A percentile compares a stretch with the other conserved stretches of the same genome.
phyloP scores from a whole-genome alignment of 2,329 filamentous ascomycete species.

The Ascomycota sp. region DNA sequence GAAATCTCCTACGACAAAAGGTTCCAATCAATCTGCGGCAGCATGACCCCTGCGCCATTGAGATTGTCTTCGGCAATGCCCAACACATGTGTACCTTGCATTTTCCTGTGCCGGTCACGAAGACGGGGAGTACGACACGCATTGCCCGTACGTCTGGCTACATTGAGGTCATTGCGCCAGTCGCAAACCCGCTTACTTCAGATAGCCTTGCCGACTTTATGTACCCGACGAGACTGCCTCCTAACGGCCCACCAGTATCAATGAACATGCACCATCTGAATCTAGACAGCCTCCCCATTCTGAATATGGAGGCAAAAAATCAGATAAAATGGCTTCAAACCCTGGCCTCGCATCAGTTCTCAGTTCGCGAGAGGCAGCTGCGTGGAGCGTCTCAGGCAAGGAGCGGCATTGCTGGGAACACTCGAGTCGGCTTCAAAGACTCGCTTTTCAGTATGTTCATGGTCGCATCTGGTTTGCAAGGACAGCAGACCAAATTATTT shows the following conservation, averaged over 20 bases:
- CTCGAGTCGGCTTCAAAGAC: slow-evolving; percentile 24
- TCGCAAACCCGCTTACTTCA: slow-evolving; percentile 7
- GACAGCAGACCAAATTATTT: slow-evolving; percentile 21
- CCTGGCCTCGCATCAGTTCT: slow-evolving; percentile 18
- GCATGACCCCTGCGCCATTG: slow-evolving; percentile 16
- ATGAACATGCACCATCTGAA: slow-evolving; percentile 20
- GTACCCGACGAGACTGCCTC: slow-evolving; percentile 13
- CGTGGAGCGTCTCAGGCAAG: slow-evolving; percentile 9
- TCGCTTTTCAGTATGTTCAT: slow-evolving; percentile 24
- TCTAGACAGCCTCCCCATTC: slow-evolving; percentile 20
- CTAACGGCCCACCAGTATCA: slow-evolving; percentile 11
- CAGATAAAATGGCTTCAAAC: slow-evolving; percentile 16
- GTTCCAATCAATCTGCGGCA: slow-evolving; percentile 15
- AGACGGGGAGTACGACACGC: slow-evolving; percentile 14
- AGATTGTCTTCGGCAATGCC: slow-evolving; percentile 16
- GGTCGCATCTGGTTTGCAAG: slow-evolving; percentile 21
- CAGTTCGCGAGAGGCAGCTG: slow-evolving; percentile 16
- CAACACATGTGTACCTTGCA: slow-evolving; percentile 11
- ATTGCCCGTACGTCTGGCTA: slow-evolving; percentile 22
- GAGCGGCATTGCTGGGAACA: slow-evolving; percentile 8
- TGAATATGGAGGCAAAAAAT: slow-evolving; percentile 15
- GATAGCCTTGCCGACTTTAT: slow-evolving; percentile 12
- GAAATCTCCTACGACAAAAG: slow-evolving; percentile 16
- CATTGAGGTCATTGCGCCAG: slow-evolving; percentile 19
- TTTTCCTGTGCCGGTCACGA: slow-evolving; percentile 19